Evolutionary conservation across 495 filamentous ascomycete genomes (phyloP), one percentile per base, ranked within the genome.

Genomic region (Neurospora sp.): DNA sequence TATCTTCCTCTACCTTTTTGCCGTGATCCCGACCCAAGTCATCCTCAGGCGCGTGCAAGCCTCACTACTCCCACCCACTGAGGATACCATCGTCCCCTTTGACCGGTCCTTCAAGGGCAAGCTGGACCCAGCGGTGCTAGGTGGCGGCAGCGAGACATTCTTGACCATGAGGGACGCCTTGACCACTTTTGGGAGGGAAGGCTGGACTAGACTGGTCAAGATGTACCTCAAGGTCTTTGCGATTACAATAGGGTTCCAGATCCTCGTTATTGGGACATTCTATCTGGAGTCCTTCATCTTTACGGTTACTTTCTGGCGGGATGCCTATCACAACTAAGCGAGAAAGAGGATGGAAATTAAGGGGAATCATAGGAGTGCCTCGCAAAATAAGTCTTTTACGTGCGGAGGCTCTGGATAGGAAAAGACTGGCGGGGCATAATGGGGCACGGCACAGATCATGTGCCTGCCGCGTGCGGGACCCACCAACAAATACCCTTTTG

Each of bases 111-210:
- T 87, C 76, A 76, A 76, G 70, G 84, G 85, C 71, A 84, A 79
- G 75, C 81, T 87, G 11, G 82, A 82, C 77, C 83, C 90, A 27
- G 88, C 86, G 27, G 86, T 92, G 62, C 82, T 93, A 8, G 91
- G 89, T 73, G 93, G 92, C 71, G 88, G 86, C 78, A 91, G 92
- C 76, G 54, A 66, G 27, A 66, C 54, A 31, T 87, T 85, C 74
- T 84, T 92, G 71, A 88, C 88, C 62, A 86, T 94, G 79, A 79
- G 86, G 39, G 91, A 93, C 75, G 93, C 92, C 0, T 91, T 92
- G 89, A 85, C 82, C 69, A 91, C 87, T 37, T 92, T 96, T 77
- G 86, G 89, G 76, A 85, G 88, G 76, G 82, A 86, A 72, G 89
- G 90, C 70, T 89, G 91, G 75, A 81, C 88, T 35, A 85, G 93